Evolutionary conservation across 192 early-diverging fungal genomes (phyloP), one percentile per base, ranked within the genome.

Genomic region (Coemansia sp.): DNA sequence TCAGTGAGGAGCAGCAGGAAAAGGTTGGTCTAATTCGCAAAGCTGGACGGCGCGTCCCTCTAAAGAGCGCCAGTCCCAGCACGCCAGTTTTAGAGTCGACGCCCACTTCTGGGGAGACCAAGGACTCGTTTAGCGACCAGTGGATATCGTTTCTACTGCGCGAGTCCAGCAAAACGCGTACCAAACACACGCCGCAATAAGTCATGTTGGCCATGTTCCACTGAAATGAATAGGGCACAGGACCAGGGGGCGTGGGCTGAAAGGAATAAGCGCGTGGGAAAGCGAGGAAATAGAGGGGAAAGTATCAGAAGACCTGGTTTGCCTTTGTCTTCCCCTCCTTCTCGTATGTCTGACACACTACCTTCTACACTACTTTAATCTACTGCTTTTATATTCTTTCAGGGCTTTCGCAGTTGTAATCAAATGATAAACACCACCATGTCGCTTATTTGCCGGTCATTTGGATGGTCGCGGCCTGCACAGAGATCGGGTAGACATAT

Each of bases 1-100:
- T 95, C 46, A 87, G 74, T 8, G 94, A 95, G 52, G 92, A 94
- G 75, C 94, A 98, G 67, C 92, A 94, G 63, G 90, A 86, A 46
- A 86, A 90, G 66, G 87, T 89, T 19, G 92, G 93, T 22, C 75
- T 96, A 51, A 89, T 91, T 25, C 80, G 92, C 54, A 86, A 76
- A 61, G 83, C 87, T 20, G 82, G 82, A 5, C 72, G 75, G 25
- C 78, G 80, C 53, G 68, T 78, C 4, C 70, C 84, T 22, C 57
- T 67, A 20, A 66, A 67, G 57, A 63, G 83, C 4, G 71, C 82
- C 24, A 68, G 73, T 56, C 84, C 29, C 52, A 66, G 85, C 32
- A 86, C 85, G 23, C 84, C 86, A 0, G 76, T 76, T 2, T 76
- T 83, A 8, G 83, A 85, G 57, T 64, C 67, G 0, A 66, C 58